Conservation (phyloP, 495 filamentous ascomycete species). For the Podospora tetraspora region DNA sequence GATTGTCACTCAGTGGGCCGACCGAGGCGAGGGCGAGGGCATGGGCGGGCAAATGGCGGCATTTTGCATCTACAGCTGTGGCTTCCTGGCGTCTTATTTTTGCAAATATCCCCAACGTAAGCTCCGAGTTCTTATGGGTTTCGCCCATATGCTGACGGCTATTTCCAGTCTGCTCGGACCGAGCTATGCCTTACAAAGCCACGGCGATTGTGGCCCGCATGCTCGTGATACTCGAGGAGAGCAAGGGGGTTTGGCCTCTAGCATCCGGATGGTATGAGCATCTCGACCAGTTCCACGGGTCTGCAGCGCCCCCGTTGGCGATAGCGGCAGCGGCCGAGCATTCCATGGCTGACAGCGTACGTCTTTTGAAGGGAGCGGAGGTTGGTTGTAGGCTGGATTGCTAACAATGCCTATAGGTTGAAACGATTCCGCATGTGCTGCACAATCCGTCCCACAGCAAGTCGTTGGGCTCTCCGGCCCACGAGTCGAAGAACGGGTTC, state of each 20-base stretch:
- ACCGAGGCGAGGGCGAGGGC: conserved; percentile 37
- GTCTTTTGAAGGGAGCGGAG: conserved; percentile 5
- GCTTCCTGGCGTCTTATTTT: conserved; percentile 43
- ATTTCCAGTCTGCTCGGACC: conserved; percentile 34
- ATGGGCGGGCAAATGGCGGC: conserved; percentile 48
- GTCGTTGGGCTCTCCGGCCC: conserved; percentile 15
- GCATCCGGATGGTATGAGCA: conserved; percentile 42
- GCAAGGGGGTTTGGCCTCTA: conserved; percentile 42
- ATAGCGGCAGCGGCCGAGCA: conserved; percentile 31
- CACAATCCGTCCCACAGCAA: conserved; percentile 16
- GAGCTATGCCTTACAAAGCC: conserved; percentile 31
- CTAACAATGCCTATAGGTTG: conserved; percentile 17
- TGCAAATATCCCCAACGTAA: conserved; percentile 43
- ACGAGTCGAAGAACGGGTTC: conserved; percentile 8
- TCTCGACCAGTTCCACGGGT: conserved; percentile 37
- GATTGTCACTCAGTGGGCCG: conserved; percentile 42
- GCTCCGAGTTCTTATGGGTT: not conserved
- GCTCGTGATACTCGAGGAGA: conserved; percentile 36
- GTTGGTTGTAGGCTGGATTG: not conserved
- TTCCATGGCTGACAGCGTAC: conserved; percentile 46
- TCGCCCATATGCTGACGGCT: conserved; percentile 1
- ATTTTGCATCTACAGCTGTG: conserved; percentile 49
- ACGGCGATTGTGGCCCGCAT: conserved; percentile 37
- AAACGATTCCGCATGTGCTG: conserved; percentile 31
- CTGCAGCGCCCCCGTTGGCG: conserved; percentile 32